A percentile compares a stretch with the other conserved stretches of the same genome.
Conservation (phyloP, 2,329 filamentous ascomycete genomes). For the Fusarium nanum region DNA sequence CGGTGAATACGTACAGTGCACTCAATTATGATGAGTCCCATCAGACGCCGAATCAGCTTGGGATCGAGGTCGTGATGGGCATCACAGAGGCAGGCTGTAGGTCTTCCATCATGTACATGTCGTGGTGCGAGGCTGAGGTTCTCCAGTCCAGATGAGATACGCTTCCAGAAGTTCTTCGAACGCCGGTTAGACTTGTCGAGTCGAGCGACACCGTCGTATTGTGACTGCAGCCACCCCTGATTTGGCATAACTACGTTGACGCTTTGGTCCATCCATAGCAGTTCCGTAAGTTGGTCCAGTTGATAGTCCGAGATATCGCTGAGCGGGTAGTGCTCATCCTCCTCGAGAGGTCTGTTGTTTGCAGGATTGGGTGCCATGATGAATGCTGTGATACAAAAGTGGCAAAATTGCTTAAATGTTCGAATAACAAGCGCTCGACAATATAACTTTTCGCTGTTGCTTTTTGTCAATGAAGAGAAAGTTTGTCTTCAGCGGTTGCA, state of each 20-base stretch:
- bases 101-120: constrained; percentile 35
- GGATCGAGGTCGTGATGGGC: constrained; percentile 57
- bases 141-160: constrained; percentile 49
- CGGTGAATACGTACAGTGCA: constrained; percentile 50
- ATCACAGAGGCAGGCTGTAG: constrained; percentile 55
- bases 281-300: constrained; percentile 50
- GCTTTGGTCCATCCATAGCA: constrained; percentile 53
- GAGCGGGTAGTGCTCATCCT: constrained; percentile 1
- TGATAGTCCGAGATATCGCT: constrained; percentile 39
- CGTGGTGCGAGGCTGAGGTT: background rate
- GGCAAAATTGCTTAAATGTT: background rate
- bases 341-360: background rate
- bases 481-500: background rate
- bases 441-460: background rate
- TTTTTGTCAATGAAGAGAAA: constrained; percentile 7
- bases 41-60: constrained; percentile 58
- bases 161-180: constrained; percentile 48
- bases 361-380: constrained; percentile 18
- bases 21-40: constrained; percentile 57
- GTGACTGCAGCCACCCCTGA: constrained; percentile 52
- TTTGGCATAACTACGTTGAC: constrained; percentile 46
- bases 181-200: constrained; percentile 45
- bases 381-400: constrained; percentile 12
- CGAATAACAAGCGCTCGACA: background rate
- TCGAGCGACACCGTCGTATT: constrained; percentile 43